Evolutionary conservation across 1,284 basidiomycete genomes (phyloP).

Genomic region (Microbotryum saponariae): DNA sequence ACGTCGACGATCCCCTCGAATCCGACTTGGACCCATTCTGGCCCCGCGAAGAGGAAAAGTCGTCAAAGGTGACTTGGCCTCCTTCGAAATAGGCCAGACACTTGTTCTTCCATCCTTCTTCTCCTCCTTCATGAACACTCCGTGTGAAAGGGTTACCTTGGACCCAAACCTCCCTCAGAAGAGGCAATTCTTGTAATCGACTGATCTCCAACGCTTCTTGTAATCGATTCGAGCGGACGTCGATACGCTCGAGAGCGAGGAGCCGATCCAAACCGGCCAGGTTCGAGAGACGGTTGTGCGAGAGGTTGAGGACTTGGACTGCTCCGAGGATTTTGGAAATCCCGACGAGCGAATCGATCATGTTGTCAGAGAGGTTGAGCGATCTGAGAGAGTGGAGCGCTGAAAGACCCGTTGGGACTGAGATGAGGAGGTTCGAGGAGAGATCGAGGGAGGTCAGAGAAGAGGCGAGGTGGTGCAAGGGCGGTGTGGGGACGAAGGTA

Average conservation of each 20-base stretch:
- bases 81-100: constrained; percentile 29
- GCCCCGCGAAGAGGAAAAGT: constrained; percentile 6
- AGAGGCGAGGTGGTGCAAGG: constrained; percentile 49
- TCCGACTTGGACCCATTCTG: constrained; percentile 20
- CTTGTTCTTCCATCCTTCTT: constrained; percentile 20
- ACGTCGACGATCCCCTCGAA: constrained; percentile 7
- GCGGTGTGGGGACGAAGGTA: constrained; percentile 62
- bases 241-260: constrained; percentile 69
- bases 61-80: constrained; percentile 9
- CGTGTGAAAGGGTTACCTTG: constrained; percentile 65
- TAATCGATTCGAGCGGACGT: constrained; percentile 73
- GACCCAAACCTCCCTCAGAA: constrained; percentile 67
- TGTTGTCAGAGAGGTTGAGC: constrained; percentile 86
- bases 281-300: constrained; percentile 80
- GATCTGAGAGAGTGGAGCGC: constrained; percentile 67
- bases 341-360: constrained; percentile 89
- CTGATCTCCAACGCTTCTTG: constrained; percentile 80
- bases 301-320: constrained; percentile 65
- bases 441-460: constrained; percentile 41
- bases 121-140: constrained; percentile 18
- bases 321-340: constrained; percentile 71
- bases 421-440: constrained; percentile 43
- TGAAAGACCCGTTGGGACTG: constrained; percentile 56
- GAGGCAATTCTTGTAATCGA: constrained; percentile 67
- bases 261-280: constrained; percentile 88